These are phyloP conservation scores for Scedosporium minutisporum DNA, from an alignment of 2,329 filamentous ascomycete species.

Conservation along the genomic window DNA sequence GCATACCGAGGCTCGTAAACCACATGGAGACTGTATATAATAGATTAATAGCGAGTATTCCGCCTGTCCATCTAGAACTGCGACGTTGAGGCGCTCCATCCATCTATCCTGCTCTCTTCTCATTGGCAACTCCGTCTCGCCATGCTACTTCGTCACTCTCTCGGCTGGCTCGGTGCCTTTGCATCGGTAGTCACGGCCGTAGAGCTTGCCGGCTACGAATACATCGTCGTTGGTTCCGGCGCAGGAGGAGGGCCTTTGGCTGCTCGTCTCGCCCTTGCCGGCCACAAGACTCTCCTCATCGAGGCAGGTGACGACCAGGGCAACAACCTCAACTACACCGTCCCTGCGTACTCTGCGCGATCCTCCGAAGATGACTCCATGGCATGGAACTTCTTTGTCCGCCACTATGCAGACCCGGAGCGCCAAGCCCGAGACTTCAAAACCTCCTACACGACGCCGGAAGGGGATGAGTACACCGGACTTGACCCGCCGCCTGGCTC, in stretches of 20 bases:
- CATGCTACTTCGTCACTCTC: too few species aligned
- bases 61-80: too few species aligned
- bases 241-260: conserved; percentile 50
- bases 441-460: conserved; percentile 13
- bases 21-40: too few species aligned
- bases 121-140: too few species aligned
- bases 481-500: conserved; percentile 25
- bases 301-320: conserved; percentile 53
- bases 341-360: conserved; percentile 37
- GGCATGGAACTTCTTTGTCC: conserved; percentile 50
- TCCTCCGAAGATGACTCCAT: conserved; percentile 40
- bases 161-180: too few species aligned
- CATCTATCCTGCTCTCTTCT: too few species aligned
- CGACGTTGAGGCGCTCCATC: too few species aligned
- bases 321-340: conserved; percentile 28
- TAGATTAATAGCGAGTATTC: too few species aligned
- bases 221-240: conserved; percentile 53
- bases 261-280: conserved; percentile 46
- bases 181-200: too few species aligned
- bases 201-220: conserved; percentile 29
- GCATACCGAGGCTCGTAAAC: too few species aligned
- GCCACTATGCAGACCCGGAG: conserved; percentile 41
- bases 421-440: conserved; percentile 29
- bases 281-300: conserved; percentile 49
- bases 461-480: conserved; percentile 23